A percentile compares a stretch with the other conserved stretches of the same genome.
Conservation (phyloP, 1,284 basidiomycete genomes). For the Pseudozyma thailandica region DNA sequence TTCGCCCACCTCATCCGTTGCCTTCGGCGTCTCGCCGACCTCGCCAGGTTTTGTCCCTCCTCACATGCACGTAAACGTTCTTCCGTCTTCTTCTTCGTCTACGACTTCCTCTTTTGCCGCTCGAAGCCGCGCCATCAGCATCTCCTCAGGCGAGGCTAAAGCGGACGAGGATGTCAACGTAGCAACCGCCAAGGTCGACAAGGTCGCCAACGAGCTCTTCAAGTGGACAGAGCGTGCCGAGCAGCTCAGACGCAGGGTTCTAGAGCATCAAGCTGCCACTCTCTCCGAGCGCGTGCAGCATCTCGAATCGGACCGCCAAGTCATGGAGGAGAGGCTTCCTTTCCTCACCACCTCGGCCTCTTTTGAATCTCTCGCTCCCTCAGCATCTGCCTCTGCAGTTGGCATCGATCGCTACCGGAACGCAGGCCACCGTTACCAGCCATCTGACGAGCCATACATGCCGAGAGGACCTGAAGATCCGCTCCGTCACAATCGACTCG, state of each 20-base stretch:
- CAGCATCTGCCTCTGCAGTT: constrained; percentile 35
- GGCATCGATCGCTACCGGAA: constrained; percentile 25
- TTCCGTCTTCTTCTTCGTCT: constrained; percentile 7
- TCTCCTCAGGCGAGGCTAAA: constrained; percentile 50
- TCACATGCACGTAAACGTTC: background rate
- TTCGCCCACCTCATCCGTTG: constrained; percentile 25
- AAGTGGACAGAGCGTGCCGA: constrained; percentile 41
- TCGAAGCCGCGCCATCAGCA: constrained; percentile 31
- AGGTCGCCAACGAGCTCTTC: constrained; percentile 50
- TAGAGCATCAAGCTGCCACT: constrained; percentile 57
- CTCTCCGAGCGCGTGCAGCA: constrained; percentile 45
- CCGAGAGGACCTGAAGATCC: constrained; percentile 23
- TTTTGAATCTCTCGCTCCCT: constrained; percentile 42
- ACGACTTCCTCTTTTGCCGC: constrained; percentile 25
- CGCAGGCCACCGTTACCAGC: constrained; percentile 14
- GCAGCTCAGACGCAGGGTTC: constrained; percentile 38
- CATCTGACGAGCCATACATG: constrained; percentile 33
- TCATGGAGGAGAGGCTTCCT: constrained; percentile 37
- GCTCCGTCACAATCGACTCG: constrained; percentile 41
- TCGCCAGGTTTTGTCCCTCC: constrained; percentile 10
- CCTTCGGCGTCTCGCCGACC: constrained; percentile 26
- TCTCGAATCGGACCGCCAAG: constrained; percentile 46
- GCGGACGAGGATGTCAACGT: constrained; percentile 45
- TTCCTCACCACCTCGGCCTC: constrained; percentile 41
- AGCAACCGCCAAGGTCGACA: constrained; percentile 54